Evolutionary conservation across 257 asterid species (phyloP).

Genomic region (Vinca minor): DNA sequence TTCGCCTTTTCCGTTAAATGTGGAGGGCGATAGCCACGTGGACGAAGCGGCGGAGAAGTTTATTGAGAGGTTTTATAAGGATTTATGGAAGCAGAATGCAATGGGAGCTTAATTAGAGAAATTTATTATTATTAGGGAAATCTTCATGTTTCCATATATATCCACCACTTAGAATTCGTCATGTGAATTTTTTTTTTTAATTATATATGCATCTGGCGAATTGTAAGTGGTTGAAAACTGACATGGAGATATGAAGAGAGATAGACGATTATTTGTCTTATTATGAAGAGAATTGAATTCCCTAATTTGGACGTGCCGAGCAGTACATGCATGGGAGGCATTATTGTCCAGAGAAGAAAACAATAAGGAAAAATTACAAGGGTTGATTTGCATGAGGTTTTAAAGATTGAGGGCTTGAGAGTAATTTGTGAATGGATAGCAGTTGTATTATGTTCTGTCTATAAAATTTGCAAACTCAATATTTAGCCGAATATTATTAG

Average conservation of each 20-base stretch:
- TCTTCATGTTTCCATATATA: no score
- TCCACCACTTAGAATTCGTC: no score
- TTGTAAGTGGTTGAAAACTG: no score
- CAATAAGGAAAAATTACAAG: not conserved
- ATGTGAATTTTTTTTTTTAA: no score
- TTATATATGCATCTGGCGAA: no score
- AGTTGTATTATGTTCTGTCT: conserved; percentile 1
- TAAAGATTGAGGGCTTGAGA: not conserved
- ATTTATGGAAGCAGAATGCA: conserved; percentile 20
- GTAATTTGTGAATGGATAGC: not conserved
- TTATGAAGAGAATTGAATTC: no score
- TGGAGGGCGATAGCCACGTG: conserved; percentile 14
- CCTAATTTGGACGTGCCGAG: not conserved
- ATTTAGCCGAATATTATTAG: not conserved
- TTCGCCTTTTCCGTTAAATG: conserved; percentile 26
- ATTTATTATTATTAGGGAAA: no score
- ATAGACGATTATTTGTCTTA: no score
- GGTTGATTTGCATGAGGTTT: not conserved
- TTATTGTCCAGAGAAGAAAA: not conserved
- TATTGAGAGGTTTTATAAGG: conserved; percentile 23
- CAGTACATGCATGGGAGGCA: not conserved
- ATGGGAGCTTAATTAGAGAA: not conserved
- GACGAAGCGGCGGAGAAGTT: conserved; percentile 29
- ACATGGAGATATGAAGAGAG: no score
- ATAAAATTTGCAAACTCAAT: not conserved